Evolutionary conservation across 78 protist genomes (phyloP).

Genomic region (slime mould (Dictyostelium discoideum)): DNA sequence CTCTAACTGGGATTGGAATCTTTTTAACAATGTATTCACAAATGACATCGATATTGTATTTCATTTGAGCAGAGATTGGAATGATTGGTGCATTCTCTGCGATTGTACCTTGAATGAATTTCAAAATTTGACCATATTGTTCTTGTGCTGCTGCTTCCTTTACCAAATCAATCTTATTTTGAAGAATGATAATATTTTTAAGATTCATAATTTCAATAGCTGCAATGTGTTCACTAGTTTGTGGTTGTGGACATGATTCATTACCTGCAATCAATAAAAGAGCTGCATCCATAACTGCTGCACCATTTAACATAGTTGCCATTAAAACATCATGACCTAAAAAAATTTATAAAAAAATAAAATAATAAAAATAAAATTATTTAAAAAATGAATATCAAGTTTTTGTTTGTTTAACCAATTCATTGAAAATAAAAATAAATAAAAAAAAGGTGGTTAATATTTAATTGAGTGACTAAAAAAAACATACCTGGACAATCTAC

Average conservation of each 20-base stretch:
- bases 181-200: conserved; percentile 98
- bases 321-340: conserved; percentile 99
- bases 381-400: no score
- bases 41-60: conserved; percentile 98
- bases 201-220: conserved; percentile 99
- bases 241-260: conserved; percentile 99
- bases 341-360: no score
- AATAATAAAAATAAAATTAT: neutral
- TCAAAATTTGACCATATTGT: conserved; percentile 94
- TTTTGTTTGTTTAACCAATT: neutral
- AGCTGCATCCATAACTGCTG: conserved; percentile 99
- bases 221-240: conserved; percentile 99
- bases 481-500: conserved; percentile 86
- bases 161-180: conserved; percentile 99
- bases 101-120: conserved; percentile 96
- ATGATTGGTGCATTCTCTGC: conserved; percentile 99
- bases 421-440: neutral
- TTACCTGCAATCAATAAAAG: conserved; percentile 99
- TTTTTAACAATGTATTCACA: conserved; percentile 94
- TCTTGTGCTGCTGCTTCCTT: conserved; percentile 91
- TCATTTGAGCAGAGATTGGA: conserved; percentile 99
- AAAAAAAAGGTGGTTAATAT: no score
- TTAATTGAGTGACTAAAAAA: neutral
- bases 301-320: conserved; percentile 99
- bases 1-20: conserved; percentile 98